These are phyloP conservation scores for Excoecaria cochinchinensis DNA, from an alignment of 345 rosid genomes.

Conservation along the genomic window DNA sequence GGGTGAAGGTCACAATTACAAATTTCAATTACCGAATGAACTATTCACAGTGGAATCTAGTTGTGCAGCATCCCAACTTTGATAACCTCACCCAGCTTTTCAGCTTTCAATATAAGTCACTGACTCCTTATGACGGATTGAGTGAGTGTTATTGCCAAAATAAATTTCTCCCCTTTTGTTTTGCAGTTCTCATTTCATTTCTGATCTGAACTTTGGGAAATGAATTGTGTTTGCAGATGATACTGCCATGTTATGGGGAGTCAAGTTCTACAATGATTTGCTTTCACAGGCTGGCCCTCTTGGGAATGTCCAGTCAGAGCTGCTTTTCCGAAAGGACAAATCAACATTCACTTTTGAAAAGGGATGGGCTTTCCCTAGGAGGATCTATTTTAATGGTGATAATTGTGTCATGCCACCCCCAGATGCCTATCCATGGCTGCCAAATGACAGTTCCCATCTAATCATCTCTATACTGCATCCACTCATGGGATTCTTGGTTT, in stretches of 20 bases:
- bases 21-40: slow-evolving; percentile 34
- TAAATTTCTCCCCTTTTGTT: background rate
- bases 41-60: slow-evolving; percentile 29
- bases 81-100: slow-evolving; percentile 32
- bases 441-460: slow-evolving; percentile 23
- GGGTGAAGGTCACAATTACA: slow-evolving; percentile 32
- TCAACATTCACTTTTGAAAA: slow-evolving; percentile 31
- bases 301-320: slow-evolving; percentile 34
- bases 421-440: slow-evolving; percentile 32
- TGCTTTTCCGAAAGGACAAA: slow-evolving; percentile 30
- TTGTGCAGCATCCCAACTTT: slow-evolving; percentile 36
- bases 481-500: slow-evolving; percentile 21
- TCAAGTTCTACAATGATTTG: slow-evolving; percentile 33
- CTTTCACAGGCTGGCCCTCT: slow-evolving; percentile 30
- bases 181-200: background rate
- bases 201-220: background rate
- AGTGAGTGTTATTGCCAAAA: slow-evolving; percentile 19
- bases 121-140: slow-evolving; percentile 33
- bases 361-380: slow-evolving; percentile 35
- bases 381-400: slow-evolving; percentile 34
- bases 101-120: slow-evolving; percentile 29
- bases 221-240: slow-evolving; percentile 26
- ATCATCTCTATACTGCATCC: slow-evolving; percentile 8
- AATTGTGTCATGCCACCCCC: slow-evolving; percentile 37
- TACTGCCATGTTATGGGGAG: slow-evolving; percentile 30